phyloP scores from a whole-genome alignment of 1,284 basidiomycete genomes.

The Psilocybe mexicana region DNA sequence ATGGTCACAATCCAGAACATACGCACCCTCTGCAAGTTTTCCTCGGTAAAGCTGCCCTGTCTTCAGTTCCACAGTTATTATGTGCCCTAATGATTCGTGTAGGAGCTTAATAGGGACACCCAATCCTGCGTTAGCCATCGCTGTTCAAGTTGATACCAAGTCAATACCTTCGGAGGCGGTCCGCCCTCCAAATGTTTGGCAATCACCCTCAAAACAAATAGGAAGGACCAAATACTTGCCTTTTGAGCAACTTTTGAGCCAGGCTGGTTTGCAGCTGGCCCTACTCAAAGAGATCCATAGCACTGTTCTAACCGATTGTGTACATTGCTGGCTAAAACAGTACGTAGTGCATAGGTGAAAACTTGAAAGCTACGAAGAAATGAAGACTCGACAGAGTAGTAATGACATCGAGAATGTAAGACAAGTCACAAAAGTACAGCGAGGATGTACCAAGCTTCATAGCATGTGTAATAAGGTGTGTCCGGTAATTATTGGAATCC shows the following conservation, averaged over 20 bases:
- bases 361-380: too few relatives aligned
- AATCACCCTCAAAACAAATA: neutral
- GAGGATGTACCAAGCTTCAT: neutral
- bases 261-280: too few relatives aligned
- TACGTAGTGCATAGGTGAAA: too few relatives aligned
- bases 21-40: slow-evolving; percentile 91
- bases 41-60: slow-evolving; percentile 97
- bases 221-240: too few relatives aligned
- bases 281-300: too few relatives aligned
- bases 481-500: neutral
- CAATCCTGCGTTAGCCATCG: slow-evolving; percentile 60
- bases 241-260: too few relatives aligned
- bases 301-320: too few relatives aligned
- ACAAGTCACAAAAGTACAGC: too few relatives aligned
- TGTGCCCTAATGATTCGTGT: slow-evolving; percentile 93
- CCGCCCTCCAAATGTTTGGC: neutral
- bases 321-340: too few relatives aligned
- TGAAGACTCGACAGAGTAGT: too few relatives aligned
- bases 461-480: neutral
- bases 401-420: too few relatives aligned
- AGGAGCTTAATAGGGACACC: slow-evolving; percentile 92
- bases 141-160: slow-evolving; percentile 19
- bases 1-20: neutral
- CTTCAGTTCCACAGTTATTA: slow-evolving; percentile 97
- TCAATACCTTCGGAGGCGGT: neutral